Evolutionary conservation across 345 rosid genomes (phyloP).

Genomic region (Lepidium aucheri): DNA sequence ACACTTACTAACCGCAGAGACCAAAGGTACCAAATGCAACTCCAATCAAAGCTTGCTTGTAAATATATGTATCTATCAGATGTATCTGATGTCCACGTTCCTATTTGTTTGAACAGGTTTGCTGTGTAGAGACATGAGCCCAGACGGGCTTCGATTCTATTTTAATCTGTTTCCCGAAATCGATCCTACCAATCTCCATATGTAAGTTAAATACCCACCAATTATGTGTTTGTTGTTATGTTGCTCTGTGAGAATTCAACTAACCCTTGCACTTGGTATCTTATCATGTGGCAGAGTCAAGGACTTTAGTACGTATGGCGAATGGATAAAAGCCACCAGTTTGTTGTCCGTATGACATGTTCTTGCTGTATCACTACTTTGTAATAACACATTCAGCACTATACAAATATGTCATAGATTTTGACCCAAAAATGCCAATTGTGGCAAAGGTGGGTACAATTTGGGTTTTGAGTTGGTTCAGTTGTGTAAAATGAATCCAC

Average conservation of each 20-base stretch:
- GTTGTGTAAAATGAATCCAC: background rate
- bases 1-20: slow-evolving; percentile 85
- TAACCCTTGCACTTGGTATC: background rate
- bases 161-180: slow-evolving; percentile 71
- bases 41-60: background rate
- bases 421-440: background rate
- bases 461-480: background rate
- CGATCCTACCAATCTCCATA: slow-evolving; percentile 37
- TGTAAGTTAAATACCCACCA: slow-evolving; percentile 37
- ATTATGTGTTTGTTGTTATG: background rate
- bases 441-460: background rate
- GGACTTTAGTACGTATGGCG: slow-evolving; percentile 39
- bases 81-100: slow-evolving; percentile 37
- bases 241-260: background rate
- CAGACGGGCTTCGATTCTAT: slow-evolving; percentile 81
- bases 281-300: slow-evolving; percentile 29
- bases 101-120: slow-evolving; percentile 47
- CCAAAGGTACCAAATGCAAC: slow-evolving; percentile 43
- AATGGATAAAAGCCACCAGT: slow-evolving; percentile 37
- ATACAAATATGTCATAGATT: background rate
- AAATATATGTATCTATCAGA: background rate
- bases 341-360: slow-evolving; percentile 13
- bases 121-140: slow-evolving; percentile 83
- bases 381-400: slow-evolving; percentile 5
- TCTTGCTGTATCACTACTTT: background rate